Base-by-base conservation (phyloP, 805 yeast genomes). In the Candida silvicultrix region DNA sequence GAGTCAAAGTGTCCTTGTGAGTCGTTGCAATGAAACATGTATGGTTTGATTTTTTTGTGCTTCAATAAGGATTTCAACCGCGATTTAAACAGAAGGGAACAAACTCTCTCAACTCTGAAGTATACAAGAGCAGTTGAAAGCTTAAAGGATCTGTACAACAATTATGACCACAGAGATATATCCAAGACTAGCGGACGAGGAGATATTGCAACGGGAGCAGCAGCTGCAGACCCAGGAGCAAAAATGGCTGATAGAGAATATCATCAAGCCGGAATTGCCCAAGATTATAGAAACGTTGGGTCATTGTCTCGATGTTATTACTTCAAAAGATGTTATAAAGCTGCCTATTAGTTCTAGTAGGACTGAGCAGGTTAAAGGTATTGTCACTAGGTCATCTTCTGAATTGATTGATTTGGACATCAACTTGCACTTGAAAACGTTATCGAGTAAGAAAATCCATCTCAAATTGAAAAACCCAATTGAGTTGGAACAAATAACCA, bases 281-380 rank as follows among this genome's bases (percentile, higher is more conserved):
- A 62, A 66, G 21, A 59, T 78, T 1, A 57, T 65, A 25, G 81
- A 75, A 32, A 69, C 71, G 11, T 62, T 78, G 15, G 54, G 54
- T 19, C 56, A 60, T 20, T 76, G 81, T 49, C 51, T 73, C 1
- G 65, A 64, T 3, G 57, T 68, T 48, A 51, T 77, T 29, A 58
- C 64, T 0, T 68, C 70, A 40, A 57, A 64, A 11, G 65, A 65
- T 11, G 64, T 73, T 14, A 71, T 79, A 44, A 81, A 75, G 46
- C 66, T 84, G 43, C 85, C 89, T 0, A 63, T 84, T 7, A 68
- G 81, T 0, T 70, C 81, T 0, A 66, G 71, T 15, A 75, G 80
- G 45, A 73, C 75, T 46, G 84, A 80, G 47, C 63, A 70, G 3
- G 62, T 83, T 15, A 81, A 81, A 49, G 92, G 92, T 0, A 69